phyloP scores from a whole-genome alignment of 306 rosid genomes.

The Trifolium dubium region DNA sequence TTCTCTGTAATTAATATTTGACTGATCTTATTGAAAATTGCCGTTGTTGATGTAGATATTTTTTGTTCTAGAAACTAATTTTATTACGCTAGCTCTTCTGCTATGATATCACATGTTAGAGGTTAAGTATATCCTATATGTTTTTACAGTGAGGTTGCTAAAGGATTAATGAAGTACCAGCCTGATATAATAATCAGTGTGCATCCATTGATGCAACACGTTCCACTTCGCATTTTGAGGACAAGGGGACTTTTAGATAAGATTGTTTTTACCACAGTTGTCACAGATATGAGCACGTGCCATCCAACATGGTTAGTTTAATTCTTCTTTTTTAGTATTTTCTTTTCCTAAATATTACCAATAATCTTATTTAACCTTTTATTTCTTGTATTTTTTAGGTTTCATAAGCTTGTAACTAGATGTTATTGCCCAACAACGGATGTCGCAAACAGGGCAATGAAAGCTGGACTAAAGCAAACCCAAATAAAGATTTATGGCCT shows the following conservation, averaged over 20 bases:
- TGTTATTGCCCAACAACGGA: constrained; percentile 96
- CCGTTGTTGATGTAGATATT: constrained; percentile 1
- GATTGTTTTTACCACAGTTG: constrained; percentile 93
- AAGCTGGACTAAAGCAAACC: constrained; percentile 90
- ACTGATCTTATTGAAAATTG: constrained; percentile 21
- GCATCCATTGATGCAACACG: constrained; percentile 98
- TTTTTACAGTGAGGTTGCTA: constrained; percentile 72
- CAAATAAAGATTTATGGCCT: constrained; percentile 89
- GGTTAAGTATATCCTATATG: constrained; percentile 17
- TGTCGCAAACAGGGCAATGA: constrained; percentile 79
- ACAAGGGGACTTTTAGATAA: constrained; percentile 82
- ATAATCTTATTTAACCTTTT: constrained; percentile 39
- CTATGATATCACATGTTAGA: constrained; percentile 3
- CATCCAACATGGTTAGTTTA: constrained; percentile 95
- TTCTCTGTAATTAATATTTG: background rate
- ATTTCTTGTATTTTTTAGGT: constrained; percentile 64
- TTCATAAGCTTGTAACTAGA: constrained; percentile 97
- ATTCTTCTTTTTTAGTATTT: background rate
- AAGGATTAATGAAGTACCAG: constrained; percentile 92
- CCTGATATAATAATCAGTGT: constrained; percentile 99
- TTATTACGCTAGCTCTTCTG: constrained; percentile 12
- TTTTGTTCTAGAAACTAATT: constrained; percentile 2
- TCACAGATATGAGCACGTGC: constrained; percentile 98
- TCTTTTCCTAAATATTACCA: constrained; percentile 16
- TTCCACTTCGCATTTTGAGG: constrained; percentile 92